Percentiles rank a stretch among this genome's conserved stretches.
Conservation (phyloP, 805 yeast species). For the Yamadazyma sp. region DNA sequence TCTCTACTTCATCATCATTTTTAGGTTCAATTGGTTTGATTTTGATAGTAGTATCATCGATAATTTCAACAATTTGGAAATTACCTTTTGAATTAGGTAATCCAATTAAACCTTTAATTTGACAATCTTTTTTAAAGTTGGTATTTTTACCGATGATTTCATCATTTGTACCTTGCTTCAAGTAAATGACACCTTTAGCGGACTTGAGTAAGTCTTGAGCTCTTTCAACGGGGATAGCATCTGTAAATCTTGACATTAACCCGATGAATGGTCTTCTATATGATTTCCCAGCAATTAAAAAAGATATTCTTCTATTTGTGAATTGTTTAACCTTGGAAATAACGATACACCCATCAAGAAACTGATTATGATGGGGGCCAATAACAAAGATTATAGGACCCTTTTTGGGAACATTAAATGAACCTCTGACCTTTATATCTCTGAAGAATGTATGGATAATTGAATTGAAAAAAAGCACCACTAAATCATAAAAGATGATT, state of each 20-base stretch:
- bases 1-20: constrained; percentile 8
- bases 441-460: constrained; percentile 40
- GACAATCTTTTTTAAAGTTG: constrained; percentile 29
- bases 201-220: constrained; percentile 36
- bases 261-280: constrained; percentile 32
- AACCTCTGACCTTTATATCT: constrained; percentile 36
- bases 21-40: constrained; percentile 6
- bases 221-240: constrained; percentile 41
- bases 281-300: constrained; percentile 36
- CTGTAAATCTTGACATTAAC: constrained; percentile 25
- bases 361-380: constrained; percentile 45
- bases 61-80: constrained; percentile 23
- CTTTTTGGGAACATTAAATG: constrained; percentile 33
- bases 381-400: constrained; percentile 40
- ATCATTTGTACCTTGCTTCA: constrained; percentile 12
- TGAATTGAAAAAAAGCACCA: constrained; percentile 30
- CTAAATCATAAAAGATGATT: constrained; percentile 20
- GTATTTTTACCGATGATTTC: constrained; percentile 32
- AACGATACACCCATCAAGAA: constrained; percentile 37
- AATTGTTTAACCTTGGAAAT: constrained; percentile 32
- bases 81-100: constrained; percentile 34
- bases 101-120: constrained; percentile 35
- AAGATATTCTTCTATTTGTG: constrained; percentile 30
- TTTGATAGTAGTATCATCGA: constrained; percentile 8
- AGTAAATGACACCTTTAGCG: constrained; percentile 27